Evolutionary conservation across 176 grass and related monocot species (phyloP).

Genomic region (Tillandsia fasciculata): DNA sequence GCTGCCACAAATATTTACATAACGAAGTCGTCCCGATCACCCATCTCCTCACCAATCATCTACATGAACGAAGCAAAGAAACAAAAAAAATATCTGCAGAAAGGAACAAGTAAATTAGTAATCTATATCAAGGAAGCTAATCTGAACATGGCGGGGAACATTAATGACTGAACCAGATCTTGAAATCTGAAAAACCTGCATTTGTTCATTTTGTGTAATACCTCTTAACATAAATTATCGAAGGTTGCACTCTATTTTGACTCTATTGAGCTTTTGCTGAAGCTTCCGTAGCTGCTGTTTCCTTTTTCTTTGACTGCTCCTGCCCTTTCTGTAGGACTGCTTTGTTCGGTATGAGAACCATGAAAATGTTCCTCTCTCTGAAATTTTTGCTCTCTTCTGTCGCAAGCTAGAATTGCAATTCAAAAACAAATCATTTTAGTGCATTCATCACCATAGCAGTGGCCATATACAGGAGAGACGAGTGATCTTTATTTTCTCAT

Average conservation of each 20-base stretch:
- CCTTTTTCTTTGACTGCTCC: constrained; percentile 53
- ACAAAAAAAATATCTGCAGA: no score
- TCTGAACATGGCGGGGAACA: no score
- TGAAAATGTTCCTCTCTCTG: constrained; percentile 56
- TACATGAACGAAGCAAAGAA: no score
- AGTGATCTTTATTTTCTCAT: background rate
- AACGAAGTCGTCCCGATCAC: no score
- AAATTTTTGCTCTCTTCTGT: constrained; percentile 82
- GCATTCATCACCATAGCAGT: constrained; percentile 7
- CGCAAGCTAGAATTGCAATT: constrained; percentile 53
- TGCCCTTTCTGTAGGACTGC: constrained; percentile 73
- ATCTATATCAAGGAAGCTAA: no score
- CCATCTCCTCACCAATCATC: no score
- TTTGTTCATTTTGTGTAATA: no score
- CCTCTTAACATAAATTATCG: background rate
- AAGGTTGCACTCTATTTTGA: background rate
- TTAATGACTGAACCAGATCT: no score
- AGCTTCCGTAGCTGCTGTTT: background rate
- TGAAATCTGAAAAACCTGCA: no score
- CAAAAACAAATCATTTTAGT: constrained; percentile 1
- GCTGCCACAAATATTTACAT: no score
- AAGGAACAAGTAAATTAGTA: no score
- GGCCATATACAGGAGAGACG: background rate
- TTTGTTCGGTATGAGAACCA: constrained; percentile 88
- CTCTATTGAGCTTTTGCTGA: background rate